Conservation (phyloP, 129 eudicot genomes). For the Logfia minima region DNA sequence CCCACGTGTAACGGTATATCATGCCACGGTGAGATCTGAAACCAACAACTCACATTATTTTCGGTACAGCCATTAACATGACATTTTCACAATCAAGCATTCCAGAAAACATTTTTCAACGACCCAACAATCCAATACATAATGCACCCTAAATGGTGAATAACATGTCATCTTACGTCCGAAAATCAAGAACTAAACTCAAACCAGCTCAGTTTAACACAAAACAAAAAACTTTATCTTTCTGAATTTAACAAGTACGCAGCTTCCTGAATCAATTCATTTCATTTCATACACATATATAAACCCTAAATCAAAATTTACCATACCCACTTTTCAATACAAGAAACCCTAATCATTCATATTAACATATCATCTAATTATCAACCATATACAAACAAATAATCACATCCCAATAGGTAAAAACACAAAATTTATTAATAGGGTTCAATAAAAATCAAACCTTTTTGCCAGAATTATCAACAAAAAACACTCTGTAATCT, state of each 20-base stretch:
- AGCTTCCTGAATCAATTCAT: neutral
- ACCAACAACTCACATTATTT: constrained; percentile 7
- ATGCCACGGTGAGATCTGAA: constrained; percentile 98
- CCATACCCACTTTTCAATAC: neutral
- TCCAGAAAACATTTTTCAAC: neutral
- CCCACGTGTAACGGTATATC: constrained; percentile 89
- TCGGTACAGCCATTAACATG: constrained; percentile 11
- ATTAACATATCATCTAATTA: neutral
- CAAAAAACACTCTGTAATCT: constrained; percentile 80
- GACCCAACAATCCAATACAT: neutral
- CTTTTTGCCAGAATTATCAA: constrained; percentile 76
- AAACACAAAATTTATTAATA: neutral
- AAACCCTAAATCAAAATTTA: constrained; percentile 29
- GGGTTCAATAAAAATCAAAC: neutral
- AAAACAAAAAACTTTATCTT: neutral
- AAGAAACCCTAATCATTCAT: neutral
- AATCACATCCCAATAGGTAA: neutral
- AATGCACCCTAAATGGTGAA: constrained; percentile 5
- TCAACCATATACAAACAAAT: neutral
- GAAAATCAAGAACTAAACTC: neutral
- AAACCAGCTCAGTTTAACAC: neutral
- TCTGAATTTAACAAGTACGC: neutral
- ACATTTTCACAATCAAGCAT: constrained; percentile 10
- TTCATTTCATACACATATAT: neutral
- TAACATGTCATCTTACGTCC: neutral